Evolutionary conservation across 179 eudicot genomes (phyloP), one percentile per base, ranked within the genome.

Genomic region (Amaranthus tricolor): DNA sequence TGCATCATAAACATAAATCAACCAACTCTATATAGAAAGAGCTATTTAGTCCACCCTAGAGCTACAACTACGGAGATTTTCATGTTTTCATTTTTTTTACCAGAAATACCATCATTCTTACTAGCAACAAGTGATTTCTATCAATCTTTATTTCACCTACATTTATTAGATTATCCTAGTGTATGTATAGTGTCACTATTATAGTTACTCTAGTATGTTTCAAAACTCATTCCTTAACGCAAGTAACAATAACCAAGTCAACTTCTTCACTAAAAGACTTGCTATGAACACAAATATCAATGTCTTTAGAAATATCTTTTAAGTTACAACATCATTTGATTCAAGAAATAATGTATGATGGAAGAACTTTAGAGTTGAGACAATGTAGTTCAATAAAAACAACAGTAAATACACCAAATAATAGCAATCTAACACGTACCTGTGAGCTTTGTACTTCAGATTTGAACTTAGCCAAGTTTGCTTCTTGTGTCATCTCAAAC

Each of bases 391-490:
- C 49, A 75, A 9, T 47, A 44, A 44, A 11, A 57, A 66, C 40
- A 16, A 1, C 48, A 66, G 6, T 17, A 15, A 66, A 65, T 20
- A 49, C 15, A 13, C 48, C 24, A 66, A 61, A 13, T 66, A 5
- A 48, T 2, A 21, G 8, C 6, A 60, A 51, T 40, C 56, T 51
- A 48, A 6, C 56, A 74, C 50, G 49, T 85, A 92, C 96, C 94
- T 89, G 96, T 31, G 96, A 92, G 75, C 90, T 90, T 71, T 88
- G 88, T 73, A 90, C 88, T 90, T 89, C 88, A 71, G 89, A 83
- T 62, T 86, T 86, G 82, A 92, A 92, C 51, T 85, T 88, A 56
- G 91, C 83, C 76, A 90, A 75, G 73, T 83, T 88, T 14, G 90
- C 77, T 62, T 92, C 97, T 67, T 88, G 91, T 54, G 74, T 82